Base-by-base conservation (phyloP, 2,329 filamentous ascomycete species). In the Beauveria rudraprayagi region DNA sequence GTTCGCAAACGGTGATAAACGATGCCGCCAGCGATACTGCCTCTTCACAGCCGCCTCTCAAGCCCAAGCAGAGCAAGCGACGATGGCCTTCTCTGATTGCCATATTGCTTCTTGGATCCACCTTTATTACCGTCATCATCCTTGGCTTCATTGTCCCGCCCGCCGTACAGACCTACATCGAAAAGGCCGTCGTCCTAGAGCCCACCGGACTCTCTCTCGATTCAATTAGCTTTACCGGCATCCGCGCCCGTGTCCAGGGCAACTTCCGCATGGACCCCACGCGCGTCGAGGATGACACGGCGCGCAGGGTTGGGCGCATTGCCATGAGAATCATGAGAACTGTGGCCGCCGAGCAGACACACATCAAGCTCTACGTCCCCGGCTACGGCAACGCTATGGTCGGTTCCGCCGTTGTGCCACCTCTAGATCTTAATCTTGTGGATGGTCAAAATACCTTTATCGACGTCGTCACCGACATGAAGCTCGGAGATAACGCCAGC, bases 171-270 rank as follows among this genome's bases (percentile, higher is more conserved):
- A 83, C 91, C 70, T 99, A 99, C 73, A 90, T 89, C 54, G 88
- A 93, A 74, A 81, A 92, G 72, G 91, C 92, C 3, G 81, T 88
- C 26, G 85, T 93, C 19, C 83, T 99, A 66, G 85, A 92, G 70
- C 91, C 94, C 2, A 92, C 88, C 6, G 89, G 87, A 66, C 76
- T 99, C 22, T 91, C 92, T 1, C 86, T 99, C 63, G 89, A 94
- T 68, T 91, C 89, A 2, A 89, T 97, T 66, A 97, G 91, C 0
- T 70, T 84, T 8, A 81, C 87, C 62, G 93, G 94, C 14, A 83
- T 97, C 9, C 84, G 83, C 63, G 89, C 91, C 37, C 86, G 91
- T 64, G 80, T 99, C 52, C 88, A 92, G 69, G 93, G 90, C 22
- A 88, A 89, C 60, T 91, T 97, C 69, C 81, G 80, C 48, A 83